phyloP scores from a whole-genome alignment of 306 rosid species.

The Cucumis cinereus region DNA sequence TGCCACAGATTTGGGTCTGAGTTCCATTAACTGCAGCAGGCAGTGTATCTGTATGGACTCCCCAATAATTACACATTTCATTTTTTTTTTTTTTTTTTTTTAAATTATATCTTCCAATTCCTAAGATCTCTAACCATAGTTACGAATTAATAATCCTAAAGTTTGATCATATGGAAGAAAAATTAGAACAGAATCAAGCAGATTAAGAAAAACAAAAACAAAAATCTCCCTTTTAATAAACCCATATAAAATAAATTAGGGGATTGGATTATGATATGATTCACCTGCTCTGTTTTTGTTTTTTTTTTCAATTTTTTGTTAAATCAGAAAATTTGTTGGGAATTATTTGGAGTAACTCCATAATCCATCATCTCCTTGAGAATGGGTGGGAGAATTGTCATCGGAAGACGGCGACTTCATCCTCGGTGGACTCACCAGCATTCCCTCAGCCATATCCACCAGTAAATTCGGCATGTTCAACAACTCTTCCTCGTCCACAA shows the following conservation, averaged over 20 bases:
- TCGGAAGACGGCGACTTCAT: conserved; percentile 19
- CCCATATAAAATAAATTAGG: neutral
- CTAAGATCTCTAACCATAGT: neutral
- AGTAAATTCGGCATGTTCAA: conserved; percentile 41
- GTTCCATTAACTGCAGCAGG: neutral
- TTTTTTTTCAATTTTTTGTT: too few species aligned
- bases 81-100: too few species aligned
- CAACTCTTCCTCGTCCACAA: conserved; percentile 27
- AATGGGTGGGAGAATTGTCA: conserved; percentile 21
- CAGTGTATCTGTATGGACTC: neutral
- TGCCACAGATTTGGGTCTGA: neutral
- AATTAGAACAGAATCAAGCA: neutral
- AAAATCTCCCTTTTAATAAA: neutral
- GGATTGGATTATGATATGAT: neutral
- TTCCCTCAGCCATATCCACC: conserved; percentile 43
- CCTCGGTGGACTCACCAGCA: conserved; percentile 43
- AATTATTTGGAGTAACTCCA: conserved; percentile 18
- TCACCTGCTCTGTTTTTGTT: neutral
- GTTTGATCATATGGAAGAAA: neutral
- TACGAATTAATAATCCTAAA: neutral
- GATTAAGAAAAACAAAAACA: neutral
- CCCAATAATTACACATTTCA: neutral
- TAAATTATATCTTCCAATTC: neutral
- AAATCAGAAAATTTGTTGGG: neutral
- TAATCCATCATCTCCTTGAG: conserved; percentile 22